These are phyloP conservation scores for Coleophoma cylindrospora DNA, from an alignment of 2,329 filamentous ascomycete genomes.

Conservation along the genomic window DNA sequence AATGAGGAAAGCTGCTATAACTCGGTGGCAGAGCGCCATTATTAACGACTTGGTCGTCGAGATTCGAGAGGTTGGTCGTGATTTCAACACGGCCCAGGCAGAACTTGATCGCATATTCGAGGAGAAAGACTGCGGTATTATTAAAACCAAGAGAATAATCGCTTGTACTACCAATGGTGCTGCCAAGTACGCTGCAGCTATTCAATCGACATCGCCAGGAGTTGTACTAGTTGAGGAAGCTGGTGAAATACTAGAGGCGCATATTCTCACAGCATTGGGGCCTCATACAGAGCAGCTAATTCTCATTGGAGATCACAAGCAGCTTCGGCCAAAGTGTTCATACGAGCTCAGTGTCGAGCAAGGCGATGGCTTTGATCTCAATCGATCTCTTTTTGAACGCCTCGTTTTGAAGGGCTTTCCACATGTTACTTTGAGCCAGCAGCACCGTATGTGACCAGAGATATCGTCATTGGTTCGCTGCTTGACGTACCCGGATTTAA, in stretches of 20 bases:
- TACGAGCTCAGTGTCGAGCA: constrained; percentile 58
- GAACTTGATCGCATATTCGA: constrained; percentile 38
- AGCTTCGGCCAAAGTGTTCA: constrained; percentile 64
- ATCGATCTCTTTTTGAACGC: constrained; percentile 65
- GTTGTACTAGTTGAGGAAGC: constrained; percentile 67
- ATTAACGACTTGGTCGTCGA: constrained; percentile 43
- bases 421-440: constrained; percentile 49
- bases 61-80: constrained; percentile 31
- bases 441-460: constrained; percentile 66
- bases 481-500: constrained; percentile 57
- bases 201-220: constrained; percentile 50
- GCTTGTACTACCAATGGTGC: constrained; percentile 68
- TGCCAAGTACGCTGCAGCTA: constrained; percentile 51
- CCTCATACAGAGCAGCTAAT: constrained; percentile 56
- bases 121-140: constrained; percentile 34
- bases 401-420: constrained; percentile 51
- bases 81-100: constrained; percentile 37
- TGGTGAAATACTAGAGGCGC: constrained; percentile 66
- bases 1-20: constrained; percentile 30
- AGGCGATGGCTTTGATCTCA: constrained; percentile 61
- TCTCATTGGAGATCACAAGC: constrained; percentile 69
- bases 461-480: constrained; percentile 54
- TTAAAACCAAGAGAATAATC: constrained; percentile 56
- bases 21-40: constrained; percentile 39
- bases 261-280: constrained; percentile 56